Conservation (phyloP, 2,329 filamentous ascomycete genomes). For the Botryosphaeria dothidea region DNA sequence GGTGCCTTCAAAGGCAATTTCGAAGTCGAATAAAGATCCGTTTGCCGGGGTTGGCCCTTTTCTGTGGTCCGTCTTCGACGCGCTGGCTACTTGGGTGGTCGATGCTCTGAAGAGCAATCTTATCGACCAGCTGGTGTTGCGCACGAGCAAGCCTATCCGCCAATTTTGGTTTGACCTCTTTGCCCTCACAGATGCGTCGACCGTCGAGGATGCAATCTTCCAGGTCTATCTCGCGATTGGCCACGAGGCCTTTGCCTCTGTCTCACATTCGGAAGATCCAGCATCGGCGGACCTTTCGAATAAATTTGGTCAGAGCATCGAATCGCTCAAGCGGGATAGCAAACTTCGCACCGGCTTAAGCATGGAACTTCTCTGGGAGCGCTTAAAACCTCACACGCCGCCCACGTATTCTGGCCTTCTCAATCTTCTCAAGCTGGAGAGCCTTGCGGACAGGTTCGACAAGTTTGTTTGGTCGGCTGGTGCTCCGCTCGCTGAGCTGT, state of each 20-base stretch:
- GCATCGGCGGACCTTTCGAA: slow-evolving; percentile 28
- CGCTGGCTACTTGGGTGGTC: slow-evolving; percentile 13
- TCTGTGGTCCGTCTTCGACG: slow-evolving; percentile 13
- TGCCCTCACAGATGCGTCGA: slow-evolving; percentile 27
- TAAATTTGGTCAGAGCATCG: slow-evolving; percentile 29
- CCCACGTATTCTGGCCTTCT: slow-evolving; percentile 38
- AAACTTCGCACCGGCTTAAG: slow-evolving; percentile 72
- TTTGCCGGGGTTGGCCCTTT: slow-evolving; percentile 22
- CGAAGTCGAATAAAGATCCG: slow-evolving; percentile 20
- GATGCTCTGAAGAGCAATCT: slow-evolving; percentile 3
- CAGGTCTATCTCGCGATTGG: slow-evolving; percentile 53
- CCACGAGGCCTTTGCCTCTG: slow-evolving; percentile 22
- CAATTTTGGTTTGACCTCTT: slow-evolving; percentile 50
- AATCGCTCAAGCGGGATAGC: slow-evolving; percentile 66
- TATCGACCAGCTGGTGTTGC: slow-evolving; percentile 11
- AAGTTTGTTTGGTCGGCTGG: slow-evolving; percentile 37
- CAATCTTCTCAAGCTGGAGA: slow-evolving; percentile 44
- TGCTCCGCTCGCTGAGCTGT: slow-evolving; percentile 35
- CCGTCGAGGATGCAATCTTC: slow-evolving; percentile 55
- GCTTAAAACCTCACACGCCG: slow-evolving; percentile 64
- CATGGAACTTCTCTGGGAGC: slow-evolving; percentile 78
- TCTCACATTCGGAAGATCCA: slow-evolving; percentile 8
- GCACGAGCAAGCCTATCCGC: slow-evolving; percentile 30
- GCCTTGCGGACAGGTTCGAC: slow-evolving; percentile 50
- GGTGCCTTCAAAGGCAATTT: slow-evolving; percentile 11